A percentile compares a stretch with the other conserved stretches of the same genome.
Conservation (phyloP, 495 filamentous ascomycete genomes). For the Cercophora scortea region DNA sequence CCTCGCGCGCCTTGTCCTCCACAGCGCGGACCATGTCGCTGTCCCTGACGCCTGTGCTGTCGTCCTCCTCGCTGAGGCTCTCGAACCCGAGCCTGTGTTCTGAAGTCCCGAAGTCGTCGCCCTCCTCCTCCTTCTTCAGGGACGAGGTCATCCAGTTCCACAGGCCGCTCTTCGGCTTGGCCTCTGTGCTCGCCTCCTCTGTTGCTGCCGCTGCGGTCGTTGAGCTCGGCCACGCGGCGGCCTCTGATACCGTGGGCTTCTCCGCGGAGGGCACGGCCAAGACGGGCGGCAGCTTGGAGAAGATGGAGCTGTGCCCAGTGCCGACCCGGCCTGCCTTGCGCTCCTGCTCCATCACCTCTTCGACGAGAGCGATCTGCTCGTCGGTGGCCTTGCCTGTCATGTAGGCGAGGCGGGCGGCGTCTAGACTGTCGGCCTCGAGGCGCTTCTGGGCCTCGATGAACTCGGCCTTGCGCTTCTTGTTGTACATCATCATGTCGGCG, state of each 20-base stretch:
- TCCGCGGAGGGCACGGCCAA: constrained; percentile 14
- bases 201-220: background rate
- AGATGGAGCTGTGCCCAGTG: constrained; percentile 14
- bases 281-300: constrained; percentile 25
- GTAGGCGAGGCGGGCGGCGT: constrained; percentile 50
- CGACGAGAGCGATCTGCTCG: constrained; percentile 43
- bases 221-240: constrained; percentile 8
- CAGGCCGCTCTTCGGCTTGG: constrained; percentile 5
- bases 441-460: constrained; percentile 58
- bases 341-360: constrained; percentile 31
- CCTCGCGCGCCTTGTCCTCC: constrained; percentile 34
- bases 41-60: constrained; percentile 24
- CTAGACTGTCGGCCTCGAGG: constrained; percentile 43
- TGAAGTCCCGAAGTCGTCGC: constrained; percentile 20
- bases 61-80: constrained; percentile 29
- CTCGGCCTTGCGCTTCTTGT: constrained; percentile 59
- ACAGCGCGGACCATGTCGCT: constrained; percentile 30
- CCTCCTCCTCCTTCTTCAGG: constrained; percentile 55
- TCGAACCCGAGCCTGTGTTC: constrained; percentile 27
- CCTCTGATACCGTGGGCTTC: constrained; percentile 4
- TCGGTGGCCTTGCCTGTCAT: constrained; percentile 56
- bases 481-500: constrained; percentile 80
- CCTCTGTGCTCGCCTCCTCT: constrained; percentile 9
- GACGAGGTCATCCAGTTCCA: constrained; percentile 33
- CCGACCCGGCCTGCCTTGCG: constrained; percentile 11